A percentile compares a stretch with the other conserved stretches of the same genome.
Evolutionary conservation across 495 filamentous ascomycete species (phyloP).

Genomic region (Pyrenula aspistea): DNA sequence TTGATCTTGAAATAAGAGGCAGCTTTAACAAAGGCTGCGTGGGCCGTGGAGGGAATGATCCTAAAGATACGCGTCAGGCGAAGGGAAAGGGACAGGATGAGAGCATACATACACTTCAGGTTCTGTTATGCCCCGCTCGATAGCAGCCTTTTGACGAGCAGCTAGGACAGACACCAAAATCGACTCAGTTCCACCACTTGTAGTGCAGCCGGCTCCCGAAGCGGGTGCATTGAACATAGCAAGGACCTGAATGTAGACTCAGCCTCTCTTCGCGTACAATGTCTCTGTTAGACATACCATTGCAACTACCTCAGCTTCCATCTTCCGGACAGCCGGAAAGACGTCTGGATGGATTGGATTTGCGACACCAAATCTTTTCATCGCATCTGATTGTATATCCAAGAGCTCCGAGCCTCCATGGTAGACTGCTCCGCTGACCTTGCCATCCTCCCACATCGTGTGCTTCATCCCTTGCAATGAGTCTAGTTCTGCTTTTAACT

Average conservation of each 20-base stretch:
- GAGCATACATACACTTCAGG: conserved; percentile 81
- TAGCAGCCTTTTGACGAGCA: conserved; percentile 77
- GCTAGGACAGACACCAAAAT: conserved; percentile 89
- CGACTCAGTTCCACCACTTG: conserved; percentile 87
- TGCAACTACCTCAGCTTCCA: conserved; percentile 96
- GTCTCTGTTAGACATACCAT: conserved; percentile 47
- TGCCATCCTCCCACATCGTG: conserved; percentile 91
- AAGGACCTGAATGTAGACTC: conserved; percentile 40
- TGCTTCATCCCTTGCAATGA: conserved; percentile 78
- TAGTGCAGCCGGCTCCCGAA: conserved; percentile 77
- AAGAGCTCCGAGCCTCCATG: conserved; percentile 80
- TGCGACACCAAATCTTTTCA: conserved; percentile 83
- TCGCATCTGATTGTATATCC: conserved; percentile 82
- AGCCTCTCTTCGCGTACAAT: neutral
- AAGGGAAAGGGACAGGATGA: neutral
- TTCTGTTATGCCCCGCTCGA: conserved; percentile 76
- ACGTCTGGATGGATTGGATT: conserved; percentile 99
- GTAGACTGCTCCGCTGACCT: conserved; percentile 91
- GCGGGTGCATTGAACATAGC: conserved; percentile 82
- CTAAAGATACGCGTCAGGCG: conserved; percentile 22
- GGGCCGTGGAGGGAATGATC: conserved; percentile 88
- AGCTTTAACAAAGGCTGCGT: conserved; percentile 94
- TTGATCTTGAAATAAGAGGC: conserved; percentile 92
- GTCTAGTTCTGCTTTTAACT: conserved; percentile 67
- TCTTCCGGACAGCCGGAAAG: conserved; percentile 95